A percentile compares a stretch with the other conserved stretches of the same genome.
These are phyloP conservation scores for Globisporangium paroecandrum DNA, from an alignment of 352 stramenopile genomes.

Conservation along the genomic window DNA sequence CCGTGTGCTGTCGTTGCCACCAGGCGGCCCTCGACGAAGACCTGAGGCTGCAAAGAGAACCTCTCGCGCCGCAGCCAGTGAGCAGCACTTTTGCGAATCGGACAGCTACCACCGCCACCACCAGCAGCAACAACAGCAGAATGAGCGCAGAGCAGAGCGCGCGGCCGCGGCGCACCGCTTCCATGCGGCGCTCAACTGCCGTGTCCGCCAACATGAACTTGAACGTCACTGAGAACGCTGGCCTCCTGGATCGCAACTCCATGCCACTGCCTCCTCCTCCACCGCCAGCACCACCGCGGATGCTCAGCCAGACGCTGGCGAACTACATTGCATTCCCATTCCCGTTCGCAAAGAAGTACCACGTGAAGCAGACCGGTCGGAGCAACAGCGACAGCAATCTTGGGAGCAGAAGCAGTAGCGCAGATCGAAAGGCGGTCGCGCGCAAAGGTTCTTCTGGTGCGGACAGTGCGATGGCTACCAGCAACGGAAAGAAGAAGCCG, in stretches of 20 bases:
- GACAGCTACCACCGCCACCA: background rate
- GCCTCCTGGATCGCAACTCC: background rate
- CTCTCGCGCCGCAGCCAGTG: background rate
- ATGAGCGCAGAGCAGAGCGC: constrained; percentile 4
- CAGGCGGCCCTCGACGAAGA: constrained; percentile 61
- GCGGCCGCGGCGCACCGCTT: background rate
- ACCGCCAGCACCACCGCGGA: constrained; percentile 16
- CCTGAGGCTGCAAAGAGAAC: constrained; percentile 19
- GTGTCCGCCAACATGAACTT: constrained; percentile 30
- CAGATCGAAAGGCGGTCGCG: constrained; percentile 6
- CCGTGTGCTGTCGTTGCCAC: constrained; percentile 65
- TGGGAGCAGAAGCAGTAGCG: constrained; percentile 3
- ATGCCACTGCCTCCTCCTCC: constrained; percentile 1
- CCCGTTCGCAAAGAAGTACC: constrained; percentile 53
- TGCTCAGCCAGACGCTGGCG: constrained; percentile 52
- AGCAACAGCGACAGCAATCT: constrained; percentile 15
- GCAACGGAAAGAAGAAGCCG: constrained; percentile 8
- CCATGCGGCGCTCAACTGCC: constrained; percentile 8
- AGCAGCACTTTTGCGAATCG: background rate
- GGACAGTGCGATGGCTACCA: background rate
- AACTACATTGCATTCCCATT: constrained; percentile 82
- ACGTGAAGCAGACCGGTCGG: constrained; percentile 12
- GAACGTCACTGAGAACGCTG: constrained; percentile 10
- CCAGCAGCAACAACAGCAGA: constrained; percentile 5
- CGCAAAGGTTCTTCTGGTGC: background rate